Percentiles rank a stretch among this genome's conserved stretches.
These are phyloP conservation scores for Violaceomyces palustris DNA, from an alignment of 1,284 basidiomycete genomes.

Conservation along the genomic window DNA sequence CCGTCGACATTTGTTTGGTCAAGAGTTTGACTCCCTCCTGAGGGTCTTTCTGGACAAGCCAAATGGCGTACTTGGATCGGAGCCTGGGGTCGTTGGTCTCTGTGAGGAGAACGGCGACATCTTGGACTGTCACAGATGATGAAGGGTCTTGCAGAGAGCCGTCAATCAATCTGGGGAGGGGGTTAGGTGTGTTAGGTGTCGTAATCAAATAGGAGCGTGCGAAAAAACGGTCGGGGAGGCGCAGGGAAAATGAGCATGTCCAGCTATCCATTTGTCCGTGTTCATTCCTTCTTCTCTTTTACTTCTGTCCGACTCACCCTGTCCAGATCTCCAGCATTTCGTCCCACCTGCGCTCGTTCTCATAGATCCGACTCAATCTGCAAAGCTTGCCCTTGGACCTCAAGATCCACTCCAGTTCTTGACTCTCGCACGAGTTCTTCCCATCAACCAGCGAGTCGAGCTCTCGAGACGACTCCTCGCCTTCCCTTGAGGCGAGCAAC, in stretches of 20 bases:
- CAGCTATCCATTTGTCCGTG: no score
- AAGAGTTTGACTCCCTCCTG: constrained; percentile 31
- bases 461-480: constrained; percentile 1
- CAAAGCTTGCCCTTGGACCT: constrained; percentile 3
- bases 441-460: constrained; percentile 12
- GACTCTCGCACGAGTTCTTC: constrained; percentile 13
- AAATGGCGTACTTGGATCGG: constrained; percentile 26
- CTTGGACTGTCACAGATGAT: constrained; percentile 3
- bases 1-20: constrained; percentile 4
- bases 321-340: constrained; percentile 23
- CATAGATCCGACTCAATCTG: constrained; percentile 16
- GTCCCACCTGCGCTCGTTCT: constrained; percentile 7
- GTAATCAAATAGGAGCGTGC: no score
- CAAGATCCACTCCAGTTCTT: constrained; percentile 9
- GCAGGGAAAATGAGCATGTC: no score
- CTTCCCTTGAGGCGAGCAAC: constrained; percentile 1
- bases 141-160: no score
- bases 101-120: constrained; percentile 15
- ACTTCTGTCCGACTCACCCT: constrained; percentile 22
- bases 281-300: no score
- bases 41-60: constrained; percentile 36
- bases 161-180: no score
- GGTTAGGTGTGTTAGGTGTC: no score
- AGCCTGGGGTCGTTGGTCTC: constrained; percentile 7
- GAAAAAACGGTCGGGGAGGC: no score